Conservation (phyloP, 78 protist species). For the Bodo saltans region DNA sequence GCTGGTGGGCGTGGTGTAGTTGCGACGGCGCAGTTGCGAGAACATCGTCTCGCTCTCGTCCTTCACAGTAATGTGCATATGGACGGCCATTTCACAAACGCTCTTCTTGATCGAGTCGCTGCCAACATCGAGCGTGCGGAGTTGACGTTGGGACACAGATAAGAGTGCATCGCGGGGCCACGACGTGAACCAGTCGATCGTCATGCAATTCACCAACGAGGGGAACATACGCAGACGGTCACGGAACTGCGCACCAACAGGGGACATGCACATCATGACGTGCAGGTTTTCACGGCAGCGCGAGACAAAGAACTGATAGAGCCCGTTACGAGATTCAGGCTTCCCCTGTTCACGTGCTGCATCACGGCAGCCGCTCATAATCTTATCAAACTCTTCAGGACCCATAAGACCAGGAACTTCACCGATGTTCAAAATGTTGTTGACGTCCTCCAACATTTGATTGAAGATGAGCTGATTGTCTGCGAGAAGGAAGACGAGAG, state of each 20-base stretch:
- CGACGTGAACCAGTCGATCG: conserved; percentile 71
- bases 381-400: conserved; percentile 46
- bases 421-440: conserved; percentile 70
- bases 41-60: conserved; percentile 32
- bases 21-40: conserved; percentile 44
- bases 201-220: conserved; percentile 78
- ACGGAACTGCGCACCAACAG: conserved; percentile 61
- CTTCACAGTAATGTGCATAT: conserved; percentile 41
- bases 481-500: conserved; percentile 64
- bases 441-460: conserved; percentile 71
- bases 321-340: not conserved
- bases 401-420: conserved; percentile 78
- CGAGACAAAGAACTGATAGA: conserved; percentile 44
- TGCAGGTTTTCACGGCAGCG: conserved; percentile 53
- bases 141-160: conserved; percentile 41
- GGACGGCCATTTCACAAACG: not conserved
- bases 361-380: conserved; percentile 16
- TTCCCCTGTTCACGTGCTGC: conserved; percentile 10
- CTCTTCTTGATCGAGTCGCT: not conserved
- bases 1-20: conserved; percentile 63
- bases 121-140: conserved; percentile 1
- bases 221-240: conserved; percentile 72
- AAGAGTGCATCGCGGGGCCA: conserved; percentile 80
- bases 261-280: conserved; percentile 60
- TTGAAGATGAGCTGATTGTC: conserved; percentile 77